Evolutionary conservation across 2,329 filamentous ascomycete genomes (phyloP).

Genomic region (Cordyceps pruinosa): DNA sequence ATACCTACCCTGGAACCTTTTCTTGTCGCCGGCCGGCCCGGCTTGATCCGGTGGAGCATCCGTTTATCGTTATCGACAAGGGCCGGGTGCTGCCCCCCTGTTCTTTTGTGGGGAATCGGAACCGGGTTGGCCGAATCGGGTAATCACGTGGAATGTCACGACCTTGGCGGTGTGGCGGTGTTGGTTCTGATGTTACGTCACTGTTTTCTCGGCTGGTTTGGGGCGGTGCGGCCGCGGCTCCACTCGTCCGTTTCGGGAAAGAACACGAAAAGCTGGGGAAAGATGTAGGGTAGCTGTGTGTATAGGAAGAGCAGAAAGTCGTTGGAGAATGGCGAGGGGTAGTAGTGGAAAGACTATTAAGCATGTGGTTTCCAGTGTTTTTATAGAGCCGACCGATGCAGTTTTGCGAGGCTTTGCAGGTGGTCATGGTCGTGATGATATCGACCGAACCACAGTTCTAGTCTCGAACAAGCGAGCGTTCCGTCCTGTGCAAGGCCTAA

Average conservation of each 20-base stretch:
- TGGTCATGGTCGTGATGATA: too few relatives aligned
- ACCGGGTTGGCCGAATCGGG: too few relatives aligned
- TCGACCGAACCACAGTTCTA: too few relatives aligned
- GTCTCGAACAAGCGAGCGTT: too few relatives aligned
- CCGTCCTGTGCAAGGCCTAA: too few relatives aligned
- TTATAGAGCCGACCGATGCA: too few relatives aligned
- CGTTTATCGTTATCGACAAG: slow-evolving; percentile 12
- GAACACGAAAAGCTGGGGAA: background rate
- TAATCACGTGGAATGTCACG: slow-evolving; percentile 2
- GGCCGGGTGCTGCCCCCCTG: background rate
- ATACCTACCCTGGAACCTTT: background rate
- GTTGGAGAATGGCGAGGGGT: background rate
- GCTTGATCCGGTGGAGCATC: slow-evolving; percentile 5
- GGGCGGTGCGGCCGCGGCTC: background rate
- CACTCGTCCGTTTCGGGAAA: background rate
- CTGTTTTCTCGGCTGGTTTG: background rate
- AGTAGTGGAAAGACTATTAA: background rate
- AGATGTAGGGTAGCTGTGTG: background rate
- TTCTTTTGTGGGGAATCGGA: background rate
- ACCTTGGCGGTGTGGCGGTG: background rate
- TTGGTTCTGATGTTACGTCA: slow-evolving; percentile 2
- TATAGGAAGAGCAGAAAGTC: too few relatives aligned
- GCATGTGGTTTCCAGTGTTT: too few relatives aligned
- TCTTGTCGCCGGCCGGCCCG: background rate
- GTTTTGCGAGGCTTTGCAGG: too few relatives aligned